phyloP scores from a whole-genome alignment of 331 rosid genomes.

The Arachis monticola region DNA sequence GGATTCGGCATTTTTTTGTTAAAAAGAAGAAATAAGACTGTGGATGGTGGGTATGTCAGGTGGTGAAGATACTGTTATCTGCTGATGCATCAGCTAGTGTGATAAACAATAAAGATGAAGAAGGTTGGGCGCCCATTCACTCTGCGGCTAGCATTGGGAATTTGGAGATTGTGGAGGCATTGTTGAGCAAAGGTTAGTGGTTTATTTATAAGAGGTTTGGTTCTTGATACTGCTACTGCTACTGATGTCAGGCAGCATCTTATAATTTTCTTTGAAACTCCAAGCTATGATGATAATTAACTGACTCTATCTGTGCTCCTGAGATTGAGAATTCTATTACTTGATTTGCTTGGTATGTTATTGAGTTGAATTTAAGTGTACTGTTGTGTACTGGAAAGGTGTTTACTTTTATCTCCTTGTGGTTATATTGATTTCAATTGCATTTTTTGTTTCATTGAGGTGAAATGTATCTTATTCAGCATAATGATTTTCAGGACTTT shows the following conservation, averaged over 20 bases:
- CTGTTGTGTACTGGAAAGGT: neutral
- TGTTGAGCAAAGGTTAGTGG: conserved; percentile 62
- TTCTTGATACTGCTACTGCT: neutral
- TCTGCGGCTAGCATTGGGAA: conserved; percentile 87
- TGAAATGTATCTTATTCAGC: conserved; percentile 1
- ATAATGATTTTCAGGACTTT: neutral
- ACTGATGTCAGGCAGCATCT: conserved; percentile 11
- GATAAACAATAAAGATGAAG: conserved; percentile 80
- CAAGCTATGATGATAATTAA: conserved; percentile 3
- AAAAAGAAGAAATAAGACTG: neutral
- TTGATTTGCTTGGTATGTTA: conserved; percentile 2
- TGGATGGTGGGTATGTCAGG: conserved; percentile 43
- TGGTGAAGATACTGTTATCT: conserved; percentile 60
- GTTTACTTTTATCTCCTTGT: neutral
- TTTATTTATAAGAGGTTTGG: neutral
- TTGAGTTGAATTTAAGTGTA: conserved; percentile 7
- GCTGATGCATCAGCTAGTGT: conserved; percentile 55
- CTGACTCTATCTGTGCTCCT: neutral
- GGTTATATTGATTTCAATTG: neutral
- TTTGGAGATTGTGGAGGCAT: conserved; percentile 56
- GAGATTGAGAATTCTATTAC: neutral
- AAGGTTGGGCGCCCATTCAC: conserved; percentile 95
- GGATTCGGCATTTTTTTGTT: neutral
- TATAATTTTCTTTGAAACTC: neutral
- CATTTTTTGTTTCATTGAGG: neutral